Evolutionary conservation across 306 rosid genomes (phyloP), one percentile per base, ranked within the genome.

Genomic region (Trifolium repens): DNA sequence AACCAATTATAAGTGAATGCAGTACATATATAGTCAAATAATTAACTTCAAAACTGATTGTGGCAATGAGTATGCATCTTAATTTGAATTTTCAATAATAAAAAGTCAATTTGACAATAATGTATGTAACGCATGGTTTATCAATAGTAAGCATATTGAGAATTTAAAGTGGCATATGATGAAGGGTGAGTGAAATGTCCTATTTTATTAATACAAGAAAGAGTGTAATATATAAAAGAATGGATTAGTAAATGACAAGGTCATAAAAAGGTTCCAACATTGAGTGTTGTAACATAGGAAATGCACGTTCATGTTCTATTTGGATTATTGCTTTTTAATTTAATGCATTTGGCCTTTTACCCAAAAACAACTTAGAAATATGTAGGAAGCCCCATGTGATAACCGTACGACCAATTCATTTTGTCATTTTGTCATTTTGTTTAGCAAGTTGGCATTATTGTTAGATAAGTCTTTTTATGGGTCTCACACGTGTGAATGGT

Each of bases 231-330:
- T 62, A 62, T 6, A 76, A 50, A 52, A 50, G 42, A 75, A 52
- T 19, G 35, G 53, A 80, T 62, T 52, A 24, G 27, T 15, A 72
- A 57, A 44, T 32, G 63, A 73, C 62, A 82, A 77, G 77, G 69
- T 26, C 80, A 84, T 84, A 78, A 61, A 61, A 35, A 82, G 52
- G 62, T 69, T 59, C 70, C 62, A 78, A 76, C 78, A 76, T 54
- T 0, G 49, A 65, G 57, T 53, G n/a, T 26, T 58, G 13, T 24
- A 47, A 67, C 42, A 62, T 72, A 52, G 62, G 24, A 30, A 14
- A 35, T 74, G 91, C 90, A 89, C 90, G 89, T 87, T 89, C 81
- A 78, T 72, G 84, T 78, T 72, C 73, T 62, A 88, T 82, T 81
- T 75, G 70, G 65, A 91, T 46, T 46, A 46, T 46, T 46, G 52